Conservation (phyloP, 257 asterid genomes). For the Phtheirospermum japonicum region DNA sequence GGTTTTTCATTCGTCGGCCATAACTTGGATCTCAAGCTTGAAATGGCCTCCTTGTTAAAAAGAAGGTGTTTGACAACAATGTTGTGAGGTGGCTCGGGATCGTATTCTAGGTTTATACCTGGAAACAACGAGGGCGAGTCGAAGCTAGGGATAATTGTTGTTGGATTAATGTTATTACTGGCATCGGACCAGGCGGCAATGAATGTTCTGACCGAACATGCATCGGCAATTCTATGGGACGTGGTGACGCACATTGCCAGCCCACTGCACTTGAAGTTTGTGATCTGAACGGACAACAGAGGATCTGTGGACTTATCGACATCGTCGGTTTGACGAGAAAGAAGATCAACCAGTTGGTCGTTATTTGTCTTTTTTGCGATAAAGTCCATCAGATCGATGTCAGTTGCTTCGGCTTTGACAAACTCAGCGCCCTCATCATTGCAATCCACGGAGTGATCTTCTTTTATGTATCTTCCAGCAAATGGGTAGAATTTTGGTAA, state of each 20-base stretch:
- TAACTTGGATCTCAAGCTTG: not conserved
- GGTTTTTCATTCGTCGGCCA: no score
- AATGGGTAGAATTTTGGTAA: not conserved
- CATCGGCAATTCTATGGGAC: slow-evolving; percentile 14
- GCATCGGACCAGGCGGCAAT: slow-evolving; percentile 33
- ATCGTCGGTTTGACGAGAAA: not conserved
- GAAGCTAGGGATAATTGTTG: slow-evolving; percentile 12
- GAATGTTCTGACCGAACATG: slow-evolving; percentile 27
- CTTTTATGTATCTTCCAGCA: slow-evolving; percentile 10
- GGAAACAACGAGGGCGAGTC: slow-evolving; percentile 26
- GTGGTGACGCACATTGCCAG: not conserved
- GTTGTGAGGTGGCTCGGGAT: not conserved
- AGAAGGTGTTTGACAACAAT: slow-evolving; percentile 21
- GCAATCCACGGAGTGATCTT: not conserved
- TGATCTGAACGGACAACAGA: no score
- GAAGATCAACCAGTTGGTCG: not conserved
- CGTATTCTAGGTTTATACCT: not conserved
- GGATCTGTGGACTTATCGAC: not conserved
- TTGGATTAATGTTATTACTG: no score
- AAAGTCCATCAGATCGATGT: not conserved
- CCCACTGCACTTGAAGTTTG: no score
- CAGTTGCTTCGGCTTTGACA: not conserved
- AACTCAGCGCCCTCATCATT: slow-evolving; percentile 24
- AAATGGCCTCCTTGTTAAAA: slow-evolving; percentile 26
- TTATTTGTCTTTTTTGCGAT: not conserved